Evolutionary conservation across 1,139 yeast species (phyloP), one percentile per base, ranked within the genome.

Genomic region (Suhomyces terraborum): DNA sequence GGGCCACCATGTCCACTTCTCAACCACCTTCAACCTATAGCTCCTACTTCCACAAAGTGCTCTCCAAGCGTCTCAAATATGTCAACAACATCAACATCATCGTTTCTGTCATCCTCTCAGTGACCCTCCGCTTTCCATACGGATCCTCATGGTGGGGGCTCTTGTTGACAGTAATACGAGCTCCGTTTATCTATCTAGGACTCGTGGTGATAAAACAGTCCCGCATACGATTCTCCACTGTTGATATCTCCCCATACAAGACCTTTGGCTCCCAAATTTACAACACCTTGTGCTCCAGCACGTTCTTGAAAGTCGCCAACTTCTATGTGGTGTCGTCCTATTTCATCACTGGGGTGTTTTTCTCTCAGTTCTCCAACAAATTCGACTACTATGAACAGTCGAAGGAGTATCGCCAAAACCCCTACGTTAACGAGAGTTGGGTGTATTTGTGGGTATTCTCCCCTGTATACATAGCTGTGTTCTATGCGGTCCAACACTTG

Each of bases 371-470:
- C 30, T 59, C 66, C 10, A 7, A 26, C 18, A 48, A 50, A 22
- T 50, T 48, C 25, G 58, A 67, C 29, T 70, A 64, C 47, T 67
- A 63, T 47, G 50, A 61, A 52, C 46, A 74, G 61, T 55, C 78
- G 52, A 63, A 76, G 58, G 67, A 80, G 67, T 73, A 69, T 50
- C 62, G 73, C 38, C 76, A 75, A 40, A 72, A 69, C 43, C 83
- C 86, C 1, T 69, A 75, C 39, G 58, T 82, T 40, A 85, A 83
- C 53, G 93, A 84, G 55, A 71, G 75, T 43, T 79, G 77, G 66
- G 72, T 82, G 4, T 83, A 71, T 54, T 73, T 66, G 52, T 75
- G 77, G 72, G 65, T 61, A 44, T 68, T 66, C 41, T 54, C 70
- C 2, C 52, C 72, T 6, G 58, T 68, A 25, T 54, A 54, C 30